Evolutionary conservation across 1,139 yeast genomes (phyloP).

Genomic region (Pichia sp.): DNA sequence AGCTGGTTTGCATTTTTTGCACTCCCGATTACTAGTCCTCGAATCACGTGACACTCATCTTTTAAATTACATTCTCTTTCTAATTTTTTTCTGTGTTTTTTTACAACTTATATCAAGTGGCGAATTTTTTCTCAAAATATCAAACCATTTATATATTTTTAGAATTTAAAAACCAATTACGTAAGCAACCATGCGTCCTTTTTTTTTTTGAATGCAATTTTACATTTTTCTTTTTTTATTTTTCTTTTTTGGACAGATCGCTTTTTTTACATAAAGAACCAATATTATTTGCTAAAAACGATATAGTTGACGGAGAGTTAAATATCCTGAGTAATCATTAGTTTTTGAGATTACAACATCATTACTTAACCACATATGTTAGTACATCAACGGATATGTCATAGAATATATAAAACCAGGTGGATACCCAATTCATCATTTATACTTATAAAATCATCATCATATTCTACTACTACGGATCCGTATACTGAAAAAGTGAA

Average conservation of each 20-base stretch:
- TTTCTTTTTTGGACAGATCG: not conserved
- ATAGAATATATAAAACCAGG: not conserved
- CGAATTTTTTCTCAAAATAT: too few species aligned
- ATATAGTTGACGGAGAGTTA: too few species aligned
- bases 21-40: too few species aligned
- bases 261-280: not conserved
- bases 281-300: not conserved
- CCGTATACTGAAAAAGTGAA: constrained; percentile 22
- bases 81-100: too few species aligned
- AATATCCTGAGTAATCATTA: too few species aligned
- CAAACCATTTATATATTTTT: too few species aligned
- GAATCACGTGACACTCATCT: not conserved
- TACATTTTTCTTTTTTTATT: not conserved
- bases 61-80: too few species aligned
- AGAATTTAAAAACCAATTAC: too few species aligned
- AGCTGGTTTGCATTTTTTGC: not conserved
- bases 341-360: too few species aligned
- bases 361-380: not conserved
- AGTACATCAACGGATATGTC: not conserved
- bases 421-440: not conserved
- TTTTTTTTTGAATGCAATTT: not conserved
- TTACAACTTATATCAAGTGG: too few species aligned
- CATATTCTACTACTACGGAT: constrained; percentile 6
- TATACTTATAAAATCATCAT: not conserved
- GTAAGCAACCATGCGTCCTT: too few species aligned